A percentile compares a stretch with the other conserved stretches of the same genome.
phyloP scores from a whole-genome alignment of 179 eudicot species.

The Actinidia polygama region DNA sequence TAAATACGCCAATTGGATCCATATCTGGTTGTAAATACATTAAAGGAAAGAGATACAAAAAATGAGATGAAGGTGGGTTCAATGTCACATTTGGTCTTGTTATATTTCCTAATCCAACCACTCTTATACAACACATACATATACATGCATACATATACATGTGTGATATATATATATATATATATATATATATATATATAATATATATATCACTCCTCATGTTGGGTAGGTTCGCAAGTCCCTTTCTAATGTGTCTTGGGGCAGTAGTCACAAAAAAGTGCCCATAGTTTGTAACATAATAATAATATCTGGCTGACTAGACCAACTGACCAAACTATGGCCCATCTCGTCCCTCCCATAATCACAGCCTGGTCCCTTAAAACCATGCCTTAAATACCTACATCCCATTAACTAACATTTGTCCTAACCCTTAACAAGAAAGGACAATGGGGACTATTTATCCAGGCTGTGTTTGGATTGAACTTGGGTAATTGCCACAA shows the following conservation, averaged over 20 bases:
- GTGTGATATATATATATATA: neutral
- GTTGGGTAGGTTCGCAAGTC: slow-evolving; percentile 9
- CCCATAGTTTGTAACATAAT: slow-evolving; percentile 10
- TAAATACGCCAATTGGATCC: no score
- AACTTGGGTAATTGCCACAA: no score
- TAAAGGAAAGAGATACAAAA: neutral
- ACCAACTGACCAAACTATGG: slow-evolving; percentile 6
- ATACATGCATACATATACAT: no score
- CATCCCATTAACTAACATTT: no score
- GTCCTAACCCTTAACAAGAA: no score
- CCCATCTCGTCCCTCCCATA: slow-evolving; percentile 15
- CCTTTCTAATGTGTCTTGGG: neutral
- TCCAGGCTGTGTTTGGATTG: no score
- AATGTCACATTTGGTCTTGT: neutral
- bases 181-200: neutral
- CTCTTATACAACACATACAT: neutral
- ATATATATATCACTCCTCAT: neutral
- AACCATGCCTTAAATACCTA: no score
- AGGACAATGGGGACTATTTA: no score
- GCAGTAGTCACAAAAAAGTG: neutral
- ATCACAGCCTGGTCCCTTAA: no score
- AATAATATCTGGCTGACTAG: slow-evolving; percentile 12
- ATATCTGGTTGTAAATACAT: no score
- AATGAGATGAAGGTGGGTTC: neutral
- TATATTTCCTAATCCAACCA: neutral